These are phyloP conservation scores for Stygiomarasmius scandens DNA, from an alignment of 1,284 basidiomycete species.

Conservation along the genomic window DNA sequence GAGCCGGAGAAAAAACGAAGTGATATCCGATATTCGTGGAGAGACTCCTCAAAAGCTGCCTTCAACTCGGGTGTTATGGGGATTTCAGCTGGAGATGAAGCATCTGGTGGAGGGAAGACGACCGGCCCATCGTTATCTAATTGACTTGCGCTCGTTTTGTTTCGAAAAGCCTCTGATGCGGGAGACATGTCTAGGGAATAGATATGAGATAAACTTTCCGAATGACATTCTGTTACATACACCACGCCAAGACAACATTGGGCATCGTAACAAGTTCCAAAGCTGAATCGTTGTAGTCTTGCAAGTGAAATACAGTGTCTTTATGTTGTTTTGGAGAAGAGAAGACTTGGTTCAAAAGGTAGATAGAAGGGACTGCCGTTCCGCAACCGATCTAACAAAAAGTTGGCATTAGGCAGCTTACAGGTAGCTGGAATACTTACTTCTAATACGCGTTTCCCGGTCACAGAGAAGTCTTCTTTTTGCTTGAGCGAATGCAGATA, in stretches of 20 bases:
- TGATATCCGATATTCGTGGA: constrained; percentile 56
- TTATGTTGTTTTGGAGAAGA: constrained; percentile 26
- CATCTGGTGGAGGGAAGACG: constrained; percentile 24
- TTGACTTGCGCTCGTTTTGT: constrained; percentile 11
- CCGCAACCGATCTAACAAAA: constrained; percentile 83
- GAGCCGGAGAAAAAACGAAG: constrained; percentile 83
- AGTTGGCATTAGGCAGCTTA: no score
- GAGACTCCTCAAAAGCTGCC: constrained; percentile 62
- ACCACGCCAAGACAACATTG: constrained; percentile 87
- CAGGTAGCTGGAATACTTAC: no score
- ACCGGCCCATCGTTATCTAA: constrained; percentile 22
- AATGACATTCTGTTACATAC: constrained; percentile 47
- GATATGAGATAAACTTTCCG: not conserved
- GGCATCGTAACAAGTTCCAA: constrained; percentile 86
- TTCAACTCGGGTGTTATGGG: constrained; percentile 66
- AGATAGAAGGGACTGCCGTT: constrained; percentile 84
- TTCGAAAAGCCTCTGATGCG: constrained; percentile 44
- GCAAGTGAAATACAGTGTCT: constrained; percentile 74
- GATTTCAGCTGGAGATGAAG: constrained; percentile 51
- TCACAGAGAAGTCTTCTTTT: constrained; percentile 18
- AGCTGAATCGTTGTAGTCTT: constrained; percentile 92
- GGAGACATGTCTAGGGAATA: constrained; percentile 50
- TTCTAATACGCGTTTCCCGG: constrained; percentile 64
- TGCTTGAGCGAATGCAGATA: constrained; percentile 46
- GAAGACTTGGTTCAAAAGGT: constrained; percentile 70